These are phyloP conservation scores for Elsinoe australis DNA, from an alignment of 2,329 filamentous ascomycete species.

Conservation along the genomic window DNA sequence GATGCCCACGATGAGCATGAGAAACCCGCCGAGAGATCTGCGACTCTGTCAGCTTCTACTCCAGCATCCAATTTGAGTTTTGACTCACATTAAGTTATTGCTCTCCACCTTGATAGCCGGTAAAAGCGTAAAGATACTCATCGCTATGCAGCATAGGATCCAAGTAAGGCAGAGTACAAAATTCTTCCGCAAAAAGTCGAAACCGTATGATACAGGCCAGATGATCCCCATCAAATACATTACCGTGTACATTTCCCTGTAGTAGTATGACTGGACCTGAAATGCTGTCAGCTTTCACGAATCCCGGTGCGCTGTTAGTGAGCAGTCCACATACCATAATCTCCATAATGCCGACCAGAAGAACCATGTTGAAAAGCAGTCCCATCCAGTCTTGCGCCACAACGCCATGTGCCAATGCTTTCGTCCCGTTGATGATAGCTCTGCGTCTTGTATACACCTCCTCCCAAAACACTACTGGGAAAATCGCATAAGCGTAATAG, in stretches of 20 bases:
- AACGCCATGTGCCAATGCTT: constrained; percentile 60
- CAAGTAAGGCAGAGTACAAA: constrained; percentile 59
- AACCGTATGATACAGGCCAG: constrained; percentile 72
- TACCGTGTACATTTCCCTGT: constrained; percentile 76
- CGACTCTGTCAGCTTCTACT: constrained; percentile 4
- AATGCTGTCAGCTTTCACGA: no score
- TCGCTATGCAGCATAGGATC: constrained; percentile 66
- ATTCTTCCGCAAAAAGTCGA: constrained; percentile 63
- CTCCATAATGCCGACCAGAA: constrained; percentile 69
- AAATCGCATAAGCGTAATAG: constrained; percentile 88
- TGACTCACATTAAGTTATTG: constrained; percentile 60
- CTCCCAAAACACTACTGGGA: constrained; percentile 94
- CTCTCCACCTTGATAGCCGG: constrained; percentile 81
- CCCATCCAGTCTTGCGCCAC: constrained; percentile 51
- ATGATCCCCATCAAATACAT: constrained; percentile 68
- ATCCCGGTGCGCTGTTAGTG: no score
- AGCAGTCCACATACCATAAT: constrained; percentile 49
- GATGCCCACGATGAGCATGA: constrained; percentile 71
- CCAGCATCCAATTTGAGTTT: neutral
- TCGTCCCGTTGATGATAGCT: constrained; percentile 59
- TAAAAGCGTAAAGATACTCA: constrained; percentile 87
- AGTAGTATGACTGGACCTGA: constrained; percentile 87
- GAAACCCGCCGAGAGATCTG: constrained; percentile 63
- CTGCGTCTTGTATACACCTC: constrained; percentile 74
- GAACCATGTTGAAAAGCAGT: constrained; percentile 55